These are phyloP conservation scores for Kwoniella sp. DNA, from an alignment of 768 basidiomycete genomes.

Conservation along the genomic window DNA sequence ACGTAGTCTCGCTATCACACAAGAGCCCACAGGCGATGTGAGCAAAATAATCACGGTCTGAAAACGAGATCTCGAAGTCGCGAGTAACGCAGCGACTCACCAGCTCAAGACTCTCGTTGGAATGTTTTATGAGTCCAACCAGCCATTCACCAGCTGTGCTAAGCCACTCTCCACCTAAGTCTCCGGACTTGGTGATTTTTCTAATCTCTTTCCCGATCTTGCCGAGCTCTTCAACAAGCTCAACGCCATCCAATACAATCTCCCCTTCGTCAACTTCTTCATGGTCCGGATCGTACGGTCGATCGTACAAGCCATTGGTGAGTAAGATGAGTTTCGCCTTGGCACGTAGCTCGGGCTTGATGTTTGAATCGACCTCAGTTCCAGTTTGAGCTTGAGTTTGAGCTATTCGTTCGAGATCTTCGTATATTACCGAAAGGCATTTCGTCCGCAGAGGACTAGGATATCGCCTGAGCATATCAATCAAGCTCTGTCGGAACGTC, in stretches of 20 bases:
- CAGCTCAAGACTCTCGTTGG: slow-evolving; percentile 52
- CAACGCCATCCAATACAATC: slow-evolving; percentile 59
- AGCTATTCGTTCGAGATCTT: slow-evolving; percentile 26
- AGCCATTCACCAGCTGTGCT: slow-evolving; percentile 60
- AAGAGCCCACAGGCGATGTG: too few relatives aligned
- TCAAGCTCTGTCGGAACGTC: slow-evolving; percentile 37
- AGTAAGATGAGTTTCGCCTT: slow-evolving; percentile 40
- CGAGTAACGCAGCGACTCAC: slow-evolving; percentile 43
- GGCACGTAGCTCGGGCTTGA: slow-evolving; percentile 8
- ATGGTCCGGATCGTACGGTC: slow-evolving; percentile 42
- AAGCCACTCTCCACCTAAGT: slow-evolving; percentile 35
- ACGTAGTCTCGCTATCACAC: slow-evolving; percentile 64
- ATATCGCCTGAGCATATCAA: slow-evolving; percentile 48
- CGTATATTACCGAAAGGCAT: slow-evolving; percentile 46
- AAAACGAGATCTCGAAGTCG: background rate
- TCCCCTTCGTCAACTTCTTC: slow-evolving; percentile 39
- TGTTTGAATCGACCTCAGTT: background rate
- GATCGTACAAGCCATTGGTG: slow-evolving; percentile 49
- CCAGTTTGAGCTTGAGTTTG: background rate
- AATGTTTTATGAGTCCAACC: slow-evolving; percentile 59
- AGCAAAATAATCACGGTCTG: background rate
- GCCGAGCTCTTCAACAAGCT: slow-evolving; percentile 64
- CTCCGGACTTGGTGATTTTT: slow-evolving; percentile 40
- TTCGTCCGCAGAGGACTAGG: slow-evolving; percentile 50
- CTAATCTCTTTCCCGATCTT: slow-evolving; percentile 61